These are phyloP conservation scores for Wickerhamomyces sp. DNA, from an alignment of 1,139 yeast species.

Conservation along the genomic window DNA sequence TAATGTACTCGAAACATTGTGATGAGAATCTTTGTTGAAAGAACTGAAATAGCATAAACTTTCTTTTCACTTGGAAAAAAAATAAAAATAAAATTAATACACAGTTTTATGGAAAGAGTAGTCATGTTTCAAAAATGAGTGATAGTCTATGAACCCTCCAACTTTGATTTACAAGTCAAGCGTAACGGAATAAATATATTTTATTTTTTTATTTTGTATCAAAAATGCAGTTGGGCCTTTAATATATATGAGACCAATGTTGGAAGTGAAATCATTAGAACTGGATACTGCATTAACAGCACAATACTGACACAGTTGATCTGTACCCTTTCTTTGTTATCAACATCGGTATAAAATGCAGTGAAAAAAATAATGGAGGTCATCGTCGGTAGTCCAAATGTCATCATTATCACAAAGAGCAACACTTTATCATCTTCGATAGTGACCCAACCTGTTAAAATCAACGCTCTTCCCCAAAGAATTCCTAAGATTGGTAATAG, in stretches of 20 bases:
- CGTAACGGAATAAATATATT: too few relatives aligned
- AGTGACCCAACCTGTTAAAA: constrained; percentile 43
- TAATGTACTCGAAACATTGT: constrained; percentile 19
- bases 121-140: too few relatives aligned
- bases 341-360: constrained; percentile 67
- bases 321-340: constrained; percentile 51
- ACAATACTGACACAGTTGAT: constrained; percentile 68
- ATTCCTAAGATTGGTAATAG: constrained; percentile 59
- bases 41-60: too few relatives aligned
- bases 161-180: too few relatives aligned
- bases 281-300: constrained; percentile 54
- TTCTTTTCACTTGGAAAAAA: too few relatives aligned
- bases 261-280: constrained; percentile 57
- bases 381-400: constrained; percentile 66
- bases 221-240: constrained; percentile 26
- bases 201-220: too few relatives aligned
- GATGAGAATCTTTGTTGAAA: constrained; percentile 20
- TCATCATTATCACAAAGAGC: constrained; percentile 61
- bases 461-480: constrained; percentile 45
- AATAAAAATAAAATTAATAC: too few relatives aligned
- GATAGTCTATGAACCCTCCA: too few relatives aligned
- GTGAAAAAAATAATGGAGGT: constrained; percentile 67
- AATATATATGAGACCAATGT: constrained; percentile 55
- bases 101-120: too few relatives aligned
- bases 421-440: constrained; percentile 58